phyloP scores from a whole-genome alignment of 2,329 filamentous ascomycete genomes.

The Verticillium tricorpus region DNA sequence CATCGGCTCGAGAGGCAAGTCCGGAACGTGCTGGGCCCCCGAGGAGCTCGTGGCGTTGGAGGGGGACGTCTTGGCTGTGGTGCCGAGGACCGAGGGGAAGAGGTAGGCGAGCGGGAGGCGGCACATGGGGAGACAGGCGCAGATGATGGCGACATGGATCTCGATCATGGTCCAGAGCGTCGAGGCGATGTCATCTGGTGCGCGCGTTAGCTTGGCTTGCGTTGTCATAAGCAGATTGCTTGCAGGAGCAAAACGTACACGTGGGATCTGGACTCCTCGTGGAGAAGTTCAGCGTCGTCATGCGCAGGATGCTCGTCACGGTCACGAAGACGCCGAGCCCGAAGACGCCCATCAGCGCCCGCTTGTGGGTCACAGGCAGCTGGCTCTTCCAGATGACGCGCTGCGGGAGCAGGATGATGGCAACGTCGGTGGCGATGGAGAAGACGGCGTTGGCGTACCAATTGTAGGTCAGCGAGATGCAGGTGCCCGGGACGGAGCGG shows the following conservation, averaged over 20 bases:
- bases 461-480: constrained; percentile 39
- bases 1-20: constrained; percentile 11
- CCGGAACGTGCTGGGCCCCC: neutral
- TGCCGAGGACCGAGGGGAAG: constrained; percentile 27
- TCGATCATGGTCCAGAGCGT: constrained; percentile 35
- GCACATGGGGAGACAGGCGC: constrained; percentile 34
- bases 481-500: constrained; percentile 32
- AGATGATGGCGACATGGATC: constrained; percentile 33
- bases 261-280: constrained; percentile 31
- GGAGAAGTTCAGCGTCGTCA: constrained; percentile 33
- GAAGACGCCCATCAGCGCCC: constrained; percentile 36
- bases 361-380: constrained; percentile 33
- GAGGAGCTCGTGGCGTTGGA: constrained; percentile 5
- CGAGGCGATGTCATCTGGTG: constrained; percentile 26
- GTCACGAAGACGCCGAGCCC: constrained; percentile 35
- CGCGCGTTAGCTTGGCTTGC: neutral
- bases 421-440: constrained; percentile 40
- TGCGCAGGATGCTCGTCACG: constrained; percentile 36
- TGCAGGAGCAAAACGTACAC: constrained; percentile 17
- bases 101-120: constrained; percentile 30
- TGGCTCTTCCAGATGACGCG: constrained; percentile 40
- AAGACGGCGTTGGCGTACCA: constrained; percentile 47
- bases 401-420: constrained; percentile 42
- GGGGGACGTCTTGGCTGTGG: constrained; percentile 7
- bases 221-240: neutral